Base-by-base conservation (phyloP, 495 filamentous ascomycete genomes). In the Neurospora tetraspora region DNA sequence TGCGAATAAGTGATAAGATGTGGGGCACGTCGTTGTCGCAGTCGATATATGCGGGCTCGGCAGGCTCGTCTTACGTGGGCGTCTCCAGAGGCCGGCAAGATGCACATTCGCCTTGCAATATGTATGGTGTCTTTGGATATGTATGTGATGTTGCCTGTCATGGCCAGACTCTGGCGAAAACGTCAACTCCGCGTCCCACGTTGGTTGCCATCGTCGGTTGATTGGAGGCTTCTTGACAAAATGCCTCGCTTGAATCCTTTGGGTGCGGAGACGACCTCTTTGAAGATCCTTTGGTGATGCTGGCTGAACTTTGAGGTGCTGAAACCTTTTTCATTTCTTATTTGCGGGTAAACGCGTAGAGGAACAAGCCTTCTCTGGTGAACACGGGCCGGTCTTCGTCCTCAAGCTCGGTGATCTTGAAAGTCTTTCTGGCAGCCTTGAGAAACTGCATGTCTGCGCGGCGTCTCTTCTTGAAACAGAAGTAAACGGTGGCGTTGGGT, bases 381-480 rank as follows among this genome's bases (percentile, higher is more conserved):
- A 90, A 92, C 9, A 82, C 81, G 7, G 82, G 79, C n/a, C 86
- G 80, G 71, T 90, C 86, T n/a, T 88, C 86, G 74, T 92, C 89
- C 69, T 82, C 80, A 39, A 93, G 81, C 74, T 93, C 90, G 43
- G 85, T 85, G 39, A 94, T 85, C 7, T 82, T 72, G 74, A 93
- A 93, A 53, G 82, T 77, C 80, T 91, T 93, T 77, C 82, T 88
- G 12, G 90, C 89, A 73, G 83, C 83, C 81, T 89, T 92, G 77
- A 93, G 85, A 75, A 93, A 92, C 71, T 89, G 88, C 79, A 90
- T 82, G 76, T 94, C 92, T 69, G 91, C 92, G 73, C 90, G 86
- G 75, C 96, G 88, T 74, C 96, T 86, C 82, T 91, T 94, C 83
- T 97, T 98, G 83, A 92, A 97, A 83, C 95, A 98, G 83, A 99